These are phyloP conservation scores for Monosporascus ibericus DNA, from an alignment of 2,329 filamentous ascomycete genomes.

Conservation along the genomic window DNA sequence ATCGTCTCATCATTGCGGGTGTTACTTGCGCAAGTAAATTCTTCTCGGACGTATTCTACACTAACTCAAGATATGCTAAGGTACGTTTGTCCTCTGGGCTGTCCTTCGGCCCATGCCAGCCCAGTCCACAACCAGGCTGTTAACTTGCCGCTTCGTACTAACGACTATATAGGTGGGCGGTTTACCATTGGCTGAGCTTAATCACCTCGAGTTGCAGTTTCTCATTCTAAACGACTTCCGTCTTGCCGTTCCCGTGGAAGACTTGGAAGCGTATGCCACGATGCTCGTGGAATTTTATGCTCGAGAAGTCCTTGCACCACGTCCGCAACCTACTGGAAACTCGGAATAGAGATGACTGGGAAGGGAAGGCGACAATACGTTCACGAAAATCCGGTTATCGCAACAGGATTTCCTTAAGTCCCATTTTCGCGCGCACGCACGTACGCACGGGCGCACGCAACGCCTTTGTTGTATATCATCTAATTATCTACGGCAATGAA, in stretches of 20 bases:
- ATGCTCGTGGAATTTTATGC: constrained; percentile 99
- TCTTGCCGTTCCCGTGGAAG: constrained; percentile 86
- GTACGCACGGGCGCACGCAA: not conserved
- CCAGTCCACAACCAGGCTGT: not conserved
- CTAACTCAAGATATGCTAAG: constrained; percentile 98
- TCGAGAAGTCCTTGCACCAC: constrained; percentile 65
- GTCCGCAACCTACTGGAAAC: constrained; percentile 14
- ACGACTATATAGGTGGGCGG: constrained; percentile 71
- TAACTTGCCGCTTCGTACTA: not conserved
- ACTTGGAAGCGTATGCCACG: constrained; percentile 93
- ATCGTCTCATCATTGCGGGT: constrained; percentile 90
- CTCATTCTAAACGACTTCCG: constrained; percentile 93
- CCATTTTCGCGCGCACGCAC: not conserved
- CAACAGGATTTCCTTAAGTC: not conserved
- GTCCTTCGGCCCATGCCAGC: no score
- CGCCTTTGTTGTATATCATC: not conserved
- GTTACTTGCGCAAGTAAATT: constrained; percentile 99
- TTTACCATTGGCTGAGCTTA: constrained; percentile 83
- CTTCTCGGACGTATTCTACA: constrained; percentile 98
- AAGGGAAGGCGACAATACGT: constrained; percentile 1
- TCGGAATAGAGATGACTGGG: constrained; percentile 4
- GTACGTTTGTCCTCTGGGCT: constrained; percentile 42
- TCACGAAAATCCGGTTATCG: not conserved
- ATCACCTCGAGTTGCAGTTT: constrained; percentile 94
- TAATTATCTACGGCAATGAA: not conserved